Percentiles rank a stretch among this genome's conserved stretches.
Evolutionary conservation across 306 rosid genomes (phyloP).

Genomic region (Citrullus amarus): DNA sequence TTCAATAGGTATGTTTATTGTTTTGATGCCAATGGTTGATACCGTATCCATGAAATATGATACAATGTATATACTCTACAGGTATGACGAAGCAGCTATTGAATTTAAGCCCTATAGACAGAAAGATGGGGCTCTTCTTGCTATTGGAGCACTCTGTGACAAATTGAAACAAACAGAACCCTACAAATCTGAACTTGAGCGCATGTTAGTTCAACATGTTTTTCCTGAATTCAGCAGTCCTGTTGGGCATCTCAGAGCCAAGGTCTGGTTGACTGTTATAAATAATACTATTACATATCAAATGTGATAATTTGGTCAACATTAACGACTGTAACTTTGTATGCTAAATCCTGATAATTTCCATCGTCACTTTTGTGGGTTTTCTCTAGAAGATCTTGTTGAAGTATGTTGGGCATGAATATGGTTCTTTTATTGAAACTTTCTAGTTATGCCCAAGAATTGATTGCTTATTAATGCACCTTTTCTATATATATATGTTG

Average conservation of each 20-base stretch:
- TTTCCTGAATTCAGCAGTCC: constrained; percentile 93
- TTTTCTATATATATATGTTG: not conserved
- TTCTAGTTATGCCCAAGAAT: not conserved
- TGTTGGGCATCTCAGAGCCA: constrained; percentile 93
- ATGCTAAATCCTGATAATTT: not conserved
- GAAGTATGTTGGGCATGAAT: not conserved
- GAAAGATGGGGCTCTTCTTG: constrained; percentile 98
- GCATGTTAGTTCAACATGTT: constrained; percentile 90
- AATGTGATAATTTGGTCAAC: not conserved
- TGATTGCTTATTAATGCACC: not conserved
- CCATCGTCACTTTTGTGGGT: not conserved
- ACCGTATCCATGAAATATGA: not conserved
- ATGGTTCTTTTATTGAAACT: not conserved
- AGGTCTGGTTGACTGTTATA: constrained; percentile 39
- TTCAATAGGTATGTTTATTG: constrained; percentile 51
- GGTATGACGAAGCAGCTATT: constrained; percentile 68
- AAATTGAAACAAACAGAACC: constrained; percentile 91
- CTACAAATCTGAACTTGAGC: constrained; percentile 90
- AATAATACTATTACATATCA: not conserved
- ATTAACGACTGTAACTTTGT: not conserved
- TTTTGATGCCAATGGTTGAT: not conserved
- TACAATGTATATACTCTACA: constrained; percentile 8
- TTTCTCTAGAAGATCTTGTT: not conserved
- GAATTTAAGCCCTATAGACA: constrained; percentile 79
- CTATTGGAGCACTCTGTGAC: constrained; percentile 95